A percentile compares a stretch with the other conserved stretches of the same genome.
Conservation (phyloP, 257 asterid species). For the Haberlea rhodopensis region DNA sequence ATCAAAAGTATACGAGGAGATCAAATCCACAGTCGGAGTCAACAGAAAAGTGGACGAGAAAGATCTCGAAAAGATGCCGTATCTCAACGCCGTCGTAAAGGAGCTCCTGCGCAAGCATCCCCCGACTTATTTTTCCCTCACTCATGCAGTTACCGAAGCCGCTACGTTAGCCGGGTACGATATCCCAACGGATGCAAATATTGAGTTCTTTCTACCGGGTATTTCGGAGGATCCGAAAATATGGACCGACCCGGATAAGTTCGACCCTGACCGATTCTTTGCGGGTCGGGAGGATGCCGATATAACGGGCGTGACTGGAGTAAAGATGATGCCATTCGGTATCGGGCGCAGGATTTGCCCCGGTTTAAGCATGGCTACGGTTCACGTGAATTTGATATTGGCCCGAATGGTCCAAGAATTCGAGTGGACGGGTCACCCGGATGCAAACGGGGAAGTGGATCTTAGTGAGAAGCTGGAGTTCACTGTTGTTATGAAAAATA, state of each 20-base stretch:
- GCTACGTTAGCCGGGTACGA: conserved; percentile 74
- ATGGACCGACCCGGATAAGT: conserved; percentile 69
- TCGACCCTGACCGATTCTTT: conserved; percentile 82
- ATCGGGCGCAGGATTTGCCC: conserved; percentile 93
- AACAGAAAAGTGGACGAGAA: conserved; percentile 55
- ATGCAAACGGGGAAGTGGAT: conserved; percentile 52
- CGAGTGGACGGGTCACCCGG: conserved; percentile 75
- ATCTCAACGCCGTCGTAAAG: conserved; percentile 68
- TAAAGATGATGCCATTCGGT: conserved; percentile 89
- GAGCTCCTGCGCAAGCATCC: conserved; percentile 85
- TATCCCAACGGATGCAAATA: conserved; percentile 60
- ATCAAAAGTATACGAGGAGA: conserved; percentile 55
- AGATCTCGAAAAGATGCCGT: conserved; percentile 74
- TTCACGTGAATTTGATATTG: conserved; percentile 66
- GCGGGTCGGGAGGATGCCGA: conserved; percentile 68
- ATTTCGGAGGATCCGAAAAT: conserved; percentile 72
- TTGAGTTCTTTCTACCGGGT: conserved; percentile 58
- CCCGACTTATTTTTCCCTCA: conserved; percentile 67
- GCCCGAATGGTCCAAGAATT: conserved; percentile 93
- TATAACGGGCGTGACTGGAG: conserved; percentile 67
- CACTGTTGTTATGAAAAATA: conserved; percentile 81
- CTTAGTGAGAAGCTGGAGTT: conserved; percentile 70
- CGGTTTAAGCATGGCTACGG: conserved; percentile 76
- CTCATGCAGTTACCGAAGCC: conserved; percentile 74
- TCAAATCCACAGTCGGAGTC: conserved; percentile 47